Percentiles rank a stretch among this genome's conserved stretches.
phyloP scores from a whole-genome alignment of 805 yeast genomes.

The Nakazawaea siamensis region DNA sequence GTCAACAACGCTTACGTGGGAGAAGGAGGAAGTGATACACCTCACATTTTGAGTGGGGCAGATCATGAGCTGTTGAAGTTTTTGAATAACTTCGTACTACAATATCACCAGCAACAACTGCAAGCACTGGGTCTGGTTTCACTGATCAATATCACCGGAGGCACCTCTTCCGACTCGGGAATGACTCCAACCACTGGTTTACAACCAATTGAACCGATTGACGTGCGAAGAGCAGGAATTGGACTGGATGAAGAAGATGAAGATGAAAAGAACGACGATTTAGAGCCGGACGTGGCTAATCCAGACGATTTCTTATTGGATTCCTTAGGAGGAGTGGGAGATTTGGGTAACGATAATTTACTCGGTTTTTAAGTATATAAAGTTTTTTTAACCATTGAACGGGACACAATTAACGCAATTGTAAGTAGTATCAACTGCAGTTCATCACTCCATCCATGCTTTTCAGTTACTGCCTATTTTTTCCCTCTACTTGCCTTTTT shows the following conservation, averaged over 20 bases:
- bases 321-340: slow-evolving; percentile 6
- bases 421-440: too few relatives aligned
- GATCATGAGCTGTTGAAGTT: slow-evolving; percentile 25
- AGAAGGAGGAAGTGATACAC: slow-evolving; percentile 52
- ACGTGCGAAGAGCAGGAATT: background rate
- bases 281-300: background rate
- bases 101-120: slow-evolving; percentile 17
- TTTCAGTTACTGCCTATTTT: background rate
- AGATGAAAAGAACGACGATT: too few relatives aligned
- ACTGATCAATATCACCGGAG: too few relatives aligned
- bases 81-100: slow-evolving; percentile 22
- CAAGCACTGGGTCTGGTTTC: too few relatives aligned
- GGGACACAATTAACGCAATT: too few relatives aligned
- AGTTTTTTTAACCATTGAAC: background rate
- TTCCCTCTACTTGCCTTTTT: background rate
- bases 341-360: slow-evolving; percentile 5
- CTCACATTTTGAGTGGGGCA: slow-evolving; percentile 62
- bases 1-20: slow-evolving; percentile 58
- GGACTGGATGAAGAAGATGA: too few relatives aligned
- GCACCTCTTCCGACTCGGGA: slow-evolving; percentile 1
- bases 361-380: slow-evolving; percentile 5
- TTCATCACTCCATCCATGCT: too few relatives aligned
- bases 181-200: too few relatives aligned
- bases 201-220: too few relatives aligned
- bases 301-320: slow-evolving; percentile 9